Percentiles rank a stretch among this genome's conserved stretches.
Evolutionary conservation across 2,329 filamentous ascomycete species (phyloP).

Genomic region (Colletotrichum lini): DNA sequence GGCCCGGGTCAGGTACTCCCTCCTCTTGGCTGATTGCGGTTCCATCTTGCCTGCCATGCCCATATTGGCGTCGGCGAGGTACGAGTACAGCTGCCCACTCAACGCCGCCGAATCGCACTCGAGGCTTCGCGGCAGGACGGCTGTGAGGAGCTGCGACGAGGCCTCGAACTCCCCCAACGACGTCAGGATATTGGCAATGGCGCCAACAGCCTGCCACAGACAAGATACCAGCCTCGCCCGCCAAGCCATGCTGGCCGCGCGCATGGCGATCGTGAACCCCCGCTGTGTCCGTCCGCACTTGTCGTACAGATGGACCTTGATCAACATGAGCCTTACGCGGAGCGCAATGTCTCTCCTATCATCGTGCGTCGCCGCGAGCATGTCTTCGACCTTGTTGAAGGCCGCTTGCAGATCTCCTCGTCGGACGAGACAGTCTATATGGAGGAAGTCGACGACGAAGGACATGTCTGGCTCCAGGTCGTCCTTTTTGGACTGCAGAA

Average conservation of each 20-base stretch:
- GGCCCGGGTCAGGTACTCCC: conserved; percentile 72
- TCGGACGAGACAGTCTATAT: conserved; percentile 66
- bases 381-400: conserved; percentile 62
- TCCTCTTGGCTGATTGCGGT: conserved; percentile 60
- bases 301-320: conserved; percentile 80
- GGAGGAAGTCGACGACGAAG: conserved; percentile 65
- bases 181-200: conserved; percentile 78
- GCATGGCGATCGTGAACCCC: conserved; percentile 82
- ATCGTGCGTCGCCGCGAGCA: conserved; percentile 59
- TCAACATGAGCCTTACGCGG: conserved; percentile 78
- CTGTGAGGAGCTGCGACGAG: conserved; percentile 74
- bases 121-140: conserved; percentile 81
- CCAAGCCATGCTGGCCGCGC: conserved; percentile 82
- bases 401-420: conserved; percentile 64
- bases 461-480: conserved; percentile 68
- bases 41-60: conserved; percentile 76
- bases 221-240: conserved; percentile 76
- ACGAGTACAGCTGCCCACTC: conserved; percentile 76
- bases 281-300: conserved; percentile 78
- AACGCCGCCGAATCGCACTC: conserved; percentile 77
- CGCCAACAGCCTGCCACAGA: conserved; percentile 80
- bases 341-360: conserved; percentile 71
- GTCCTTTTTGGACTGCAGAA: conserved; percentile 65
- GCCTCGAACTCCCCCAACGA: conserved; percentile 79
- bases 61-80: conserved; percentile 83